Evolutionary conservation across 2,329 filamentous ascomycete species (phyloP).

Genomic region (Monilinia aucupariae): DNA sequence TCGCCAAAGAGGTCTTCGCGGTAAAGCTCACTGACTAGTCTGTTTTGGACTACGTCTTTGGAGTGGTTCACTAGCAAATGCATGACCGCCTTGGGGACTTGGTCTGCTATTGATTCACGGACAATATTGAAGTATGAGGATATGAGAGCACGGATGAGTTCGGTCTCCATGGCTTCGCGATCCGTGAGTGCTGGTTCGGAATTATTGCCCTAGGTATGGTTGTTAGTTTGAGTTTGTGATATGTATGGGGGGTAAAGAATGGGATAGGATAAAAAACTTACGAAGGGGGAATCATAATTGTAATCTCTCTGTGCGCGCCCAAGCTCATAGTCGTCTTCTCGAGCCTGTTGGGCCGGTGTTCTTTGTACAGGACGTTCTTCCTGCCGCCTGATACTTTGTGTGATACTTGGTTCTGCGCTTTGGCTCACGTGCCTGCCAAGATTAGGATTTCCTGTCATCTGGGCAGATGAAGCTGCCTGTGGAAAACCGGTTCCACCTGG

Average conservation of each 20-base stretch:
- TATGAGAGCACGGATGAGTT: constrained; percentile 92
- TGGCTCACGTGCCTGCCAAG: constrained; percentile 67
- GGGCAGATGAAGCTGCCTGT: constrained; percentile 32
- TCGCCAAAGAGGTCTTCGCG: constrained; percentile 87
- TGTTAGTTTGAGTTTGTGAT: constrained; percentile 17
- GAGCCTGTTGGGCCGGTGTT: constrained; percentile 48
- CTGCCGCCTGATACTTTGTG: constrained; percentile 73
- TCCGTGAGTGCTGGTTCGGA: constrained; percentile 87
- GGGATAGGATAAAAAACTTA: constrained; percentile 37
- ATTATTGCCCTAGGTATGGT: constrained; percentile 44
- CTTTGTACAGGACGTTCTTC: constrained; percentile 42
- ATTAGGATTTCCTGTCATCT: constrained; percentile 35
- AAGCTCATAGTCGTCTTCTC: constrained; percentile 37
- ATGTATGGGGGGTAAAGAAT: background rate
- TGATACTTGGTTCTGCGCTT: constrained; percentile 72
- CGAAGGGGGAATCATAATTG: constrained; percentile 42
- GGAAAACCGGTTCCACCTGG: constrained; percentile 38
- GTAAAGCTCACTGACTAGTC: constrained; percentile 92
- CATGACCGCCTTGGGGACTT: constrained; percentile 98
- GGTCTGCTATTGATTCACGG: constrained; percentile 94
- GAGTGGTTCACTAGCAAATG: constrained; percentile 97
- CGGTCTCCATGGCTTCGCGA: constrained; percentile 93
- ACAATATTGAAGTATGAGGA: constrained; percentile 99
- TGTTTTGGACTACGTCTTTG: constrained; percentile 96
- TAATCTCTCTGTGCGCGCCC: constrained; percentile 35